Evolutionary conservation across 768 basidiomycete genomes (phyloP), one percentile per base, ranked within the genome.

Genomic region (Pilatotrama ljubarskyi): DNA sequence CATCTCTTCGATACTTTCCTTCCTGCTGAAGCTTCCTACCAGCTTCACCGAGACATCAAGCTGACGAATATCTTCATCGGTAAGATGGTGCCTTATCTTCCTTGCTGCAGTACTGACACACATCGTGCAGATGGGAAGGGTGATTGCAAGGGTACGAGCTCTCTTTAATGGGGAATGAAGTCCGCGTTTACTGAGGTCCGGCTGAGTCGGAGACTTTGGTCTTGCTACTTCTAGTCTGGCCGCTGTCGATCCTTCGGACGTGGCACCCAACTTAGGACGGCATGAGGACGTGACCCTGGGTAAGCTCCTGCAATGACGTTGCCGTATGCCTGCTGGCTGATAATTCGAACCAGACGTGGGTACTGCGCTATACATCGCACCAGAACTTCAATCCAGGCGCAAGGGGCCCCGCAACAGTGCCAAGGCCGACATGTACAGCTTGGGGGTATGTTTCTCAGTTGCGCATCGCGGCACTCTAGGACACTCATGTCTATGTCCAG

Each of bases 361-460:
- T 54, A 98, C 95, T 0, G 84, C 85, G 54, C 73, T 97, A 18
- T 98, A 97, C 70, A 95, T 96, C 51, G 95, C 95, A 0, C 95
- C 95, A 0, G 95, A 97, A 70, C 90, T 96, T 10, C 83, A 86
- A 58, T 85, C 83, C 0, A 74, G 82, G 48, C 82, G 76, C 46
- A 82, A 49, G 68, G 69, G 84, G 0, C 85, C 86, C n/a, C 79
- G 85, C 50, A 89, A 92, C 68, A 91, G 93, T 64, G 84, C 79
- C 36, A 96, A 95, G 68, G 95, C 93, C 0, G 95, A 98, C 67
- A 88, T 98, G 82, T 98, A 95, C 70, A 94, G 93, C 71, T 82
- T 96, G 10, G 95, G 95, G 22, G 93, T 93, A 69, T 51, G 86
- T 78, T 9, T 35, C 22, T 18, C 13, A 35, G 18, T 10, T 36